Percentiles rank a stretch among this genome's conserved stretches.
Conservation (phyloP, 768 basidiomycete genomes). For the Mycena pura region DNA sequence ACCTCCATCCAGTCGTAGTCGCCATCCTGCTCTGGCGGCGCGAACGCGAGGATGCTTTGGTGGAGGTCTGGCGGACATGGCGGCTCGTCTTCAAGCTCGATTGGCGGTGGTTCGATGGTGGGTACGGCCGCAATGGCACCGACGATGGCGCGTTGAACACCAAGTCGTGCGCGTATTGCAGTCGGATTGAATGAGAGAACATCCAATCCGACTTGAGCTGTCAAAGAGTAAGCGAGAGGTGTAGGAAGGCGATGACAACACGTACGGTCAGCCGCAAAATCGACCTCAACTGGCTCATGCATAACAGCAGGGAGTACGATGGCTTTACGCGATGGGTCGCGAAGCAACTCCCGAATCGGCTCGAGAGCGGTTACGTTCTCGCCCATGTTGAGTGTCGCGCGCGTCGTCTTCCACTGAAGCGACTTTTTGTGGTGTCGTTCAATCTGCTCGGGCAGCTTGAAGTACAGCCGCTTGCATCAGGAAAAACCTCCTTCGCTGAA, state of each 20-base stretch:
- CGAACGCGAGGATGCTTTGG: slow-evolving; percentile 1
- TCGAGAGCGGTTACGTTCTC: neutral
- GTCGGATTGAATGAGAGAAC: slow-evolving; percentile 4
- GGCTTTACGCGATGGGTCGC: slow-evolving; percentile 3
- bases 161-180: neutral
- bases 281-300: slow-evolving; percentile 1
- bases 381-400: slow-evolving; percentile 3
- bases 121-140: neutral
- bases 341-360: neutral
- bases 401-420: slow-evolving; percentile 10
- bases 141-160: neutral
- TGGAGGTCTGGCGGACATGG: neutral
- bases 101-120: neutral
- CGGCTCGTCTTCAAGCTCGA: neutral
- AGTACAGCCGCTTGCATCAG: slow-evolving; percentile 19
- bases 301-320: slow-evolving; percentile 3
- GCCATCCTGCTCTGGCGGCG: neutral
- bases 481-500: too few species aligned
- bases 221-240: neutral
- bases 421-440: slow-evolving; percentile 25
- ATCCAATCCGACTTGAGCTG: neutral
- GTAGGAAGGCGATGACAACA: neutral
- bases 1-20: slow-evolving; percentile 1
- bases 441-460: slow-evolving; percentile 26
- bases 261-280: slow-evolving; percentile 2